Base-by-base conservation (phyloP, 495 filamentous ascomycete species). In the Talaromyces thailandensis region DNA sequence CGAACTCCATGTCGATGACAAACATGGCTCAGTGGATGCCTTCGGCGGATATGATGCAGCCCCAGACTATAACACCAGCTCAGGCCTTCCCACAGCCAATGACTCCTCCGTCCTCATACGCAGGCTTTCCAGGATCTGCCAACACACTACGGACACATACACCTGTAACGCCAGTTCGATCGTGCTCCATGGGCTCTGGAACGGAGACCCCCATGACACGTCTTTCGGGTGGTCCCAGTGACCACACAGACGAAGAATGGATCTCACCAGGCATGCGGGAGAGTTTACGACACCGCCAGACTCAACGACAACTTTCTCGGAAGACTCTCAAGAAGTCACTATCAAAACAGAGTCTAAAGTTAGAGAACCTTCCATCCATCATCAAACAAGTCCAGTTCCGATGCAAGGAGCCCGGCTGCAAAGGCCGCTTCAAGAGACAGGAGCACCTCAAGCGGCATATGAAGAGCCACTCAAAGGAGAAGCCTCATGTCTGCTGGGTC, bases 381-480 rank as follows among this genome's bases (percentile, higher is more conserved):
- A 75, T 76, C 25, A 76, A 75, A 64, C 73, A 78, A 62, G 77
- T 79, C 0, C 77, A 78, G 45, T 79, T 79, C 67, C 76, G 71
- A 63, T 84, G 81, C 73, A 73, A 76, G 35, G 71, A 79, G 35
- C 72, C 73, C 8, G 74, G 71, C 14, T 84, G 78, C 66, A 79
- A 79, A 64, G 77, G 74, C 0, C 72, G 74, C 1, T 86, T 86
- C 67, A 85, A 84, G 70, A 69, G 85, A 52, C 81, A 82, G 37
- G 86, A 89, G 62, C 86, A 89, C 62, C 69, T 88, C 1, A 87
- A 86, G 70, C 76, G 86, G 16, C 87, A 90, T 66, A 79, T 81
- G 67, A 77, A 79, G 63, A 84, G 79, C 43, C 83, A 85, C 58
- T 83, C 81, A 14, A 76, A 78, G 61, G 82, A 84, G 60, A 81